Percentiles rank a stretch among this genome's conserved stretches.
Conservation (phyloP, 163 green algal species). For the Chlorella variabilis region DNA sequence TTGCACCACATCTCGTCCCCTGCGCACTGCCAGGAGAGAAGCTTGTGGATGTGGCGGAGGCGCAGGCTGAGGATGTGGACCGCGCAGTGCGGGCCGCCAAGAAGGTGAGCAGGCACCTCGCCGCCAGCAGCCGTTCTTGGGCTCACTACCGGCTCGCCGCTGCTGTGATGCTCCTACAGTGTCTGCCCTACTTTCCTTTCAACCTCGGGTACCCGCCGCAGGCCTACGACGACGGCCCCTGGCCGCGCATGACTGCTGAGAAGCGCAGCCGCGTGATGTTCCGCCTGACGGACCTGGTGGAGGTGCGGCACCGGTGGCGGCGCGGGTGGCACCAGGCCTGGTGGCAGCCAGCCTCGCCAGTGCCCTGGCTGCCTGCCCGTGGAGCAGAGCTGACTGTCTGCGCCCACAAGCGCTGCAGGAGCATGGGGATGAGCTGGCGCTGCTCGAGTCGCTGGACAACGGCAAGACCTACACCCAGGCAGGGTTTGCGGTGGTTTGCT, state of each 20-base stretch:
- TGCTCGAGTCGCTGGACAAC: conserved; percentile 71
- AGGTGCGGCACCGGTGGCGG: conserved; percentile 29
- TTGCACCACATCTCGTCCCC: too few species aligned
- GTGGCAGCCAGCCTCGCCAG: too few species aligned
- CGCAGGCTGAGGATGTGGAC: conserved; percentile 57
- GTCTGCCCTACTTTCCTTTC: too few species aligned
- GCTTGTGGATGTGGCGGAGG: conserved; percentile 53
- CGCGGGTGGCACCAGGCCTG: background rate
- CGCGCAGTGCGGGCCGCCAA: conserved; percentile 51
- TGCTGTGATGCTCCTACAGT: too few species aligned
- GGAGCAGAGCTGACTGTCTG: too few species aligned
- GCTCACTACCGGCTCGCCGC: too few species aligned
- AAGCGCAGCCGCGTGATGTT: conserved; percentile 64
- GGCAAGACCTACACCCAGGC: conserved; percentile 66
- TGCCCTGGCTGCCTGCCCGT: too few species aligned
- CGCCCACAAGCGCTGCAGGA: too few species aligned
- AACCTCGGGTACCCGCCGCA: too few species aligned
- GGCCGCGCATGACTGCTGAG: conserved; percentile 56
- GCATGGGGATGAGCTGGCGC: conserved; percentile 65
- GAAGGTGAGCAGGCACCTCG: background rate
- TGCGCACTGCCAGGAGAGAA: conserved; percentile 37
- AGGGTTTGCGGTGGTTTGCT: background rate
- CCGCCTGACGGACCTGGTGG: conserved; percentile 73
- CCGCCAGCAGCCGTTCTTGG: background rate
- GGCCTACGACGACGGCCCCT: conserved; percentile 62